A percentile compares a stretch with the other conserved stretches of the same genome.
phyloP scores from a whole-genome alignment of 177 flowering plant species.

The Vitis hybrid region DNA sequence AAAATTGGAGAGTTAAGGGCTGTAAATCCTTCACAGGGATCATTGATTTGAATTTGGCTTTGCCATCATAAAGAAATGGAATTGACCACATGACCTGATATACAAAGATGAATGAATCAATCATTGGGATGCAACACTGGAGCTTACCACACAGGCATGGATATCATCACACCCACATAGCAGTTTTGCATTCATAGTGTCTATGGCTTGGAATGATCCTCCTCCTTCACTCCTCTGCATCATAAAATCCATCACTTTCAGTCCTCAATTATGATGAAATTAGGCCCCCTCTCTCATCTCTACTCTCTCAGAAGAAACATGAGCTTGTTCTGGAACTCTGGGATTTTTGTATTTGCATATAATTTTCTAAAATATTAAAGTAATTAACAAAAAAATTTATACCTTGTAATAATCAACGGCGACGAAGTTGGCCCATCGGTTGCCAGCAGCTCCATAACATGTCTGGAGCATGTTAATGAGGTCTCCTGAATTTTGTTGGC shows the following conservation, averaged over 20 bases:
- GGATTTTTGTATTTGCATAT: too few species aligned
- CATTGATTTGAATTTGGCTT: not conserved
- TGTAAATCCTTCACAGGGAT: too few species aligned
- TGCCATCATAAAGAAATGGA: not conserved
- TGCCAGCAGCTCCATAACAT: slow-evolving; percentile 58
- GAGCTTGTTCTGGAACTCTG: too few species aligned
- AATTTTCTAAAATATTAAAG: too few species aligned
- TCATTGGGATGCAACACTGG: too few species aligned
- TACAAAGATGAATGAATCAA: too few species aligned
- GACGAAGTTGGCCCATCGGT: slow-evolving; percentile 86
- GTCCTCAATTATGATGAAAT: too few species aligned
- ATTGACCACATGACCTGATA: not conserved
- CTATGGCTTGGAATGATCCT: slow-evolving; percentile 72
- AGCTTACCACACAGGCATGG: slow-evolving; percentile 61
- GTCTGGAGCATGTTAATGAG: slow-evolving; percentile 58
- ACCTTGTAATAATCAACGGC: slow-evolving; percentile 94
- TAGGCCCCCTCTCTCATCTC: too few species aligned
- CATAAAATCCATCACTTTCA: not conserved
- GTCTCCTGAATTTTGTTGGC: slow-evolving; percentile 49
- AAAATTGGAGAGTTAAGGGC: too few species aligned
- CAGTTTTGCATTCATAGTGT: slow-evolving; percentile 62
- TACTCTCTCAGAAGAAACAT: too few species aligned
- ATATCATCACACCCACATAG: slow-evolving; percentile 71
- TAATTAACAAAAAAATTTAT: not conserved
- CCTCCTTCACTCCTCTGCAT: slow-evolving; percentile 84